These are phyloP conservation scores for Leccinum subtestaceum DNA, from an alignment of 768 basidiomycete genomes.

Conservation along the genomic window DNA sequence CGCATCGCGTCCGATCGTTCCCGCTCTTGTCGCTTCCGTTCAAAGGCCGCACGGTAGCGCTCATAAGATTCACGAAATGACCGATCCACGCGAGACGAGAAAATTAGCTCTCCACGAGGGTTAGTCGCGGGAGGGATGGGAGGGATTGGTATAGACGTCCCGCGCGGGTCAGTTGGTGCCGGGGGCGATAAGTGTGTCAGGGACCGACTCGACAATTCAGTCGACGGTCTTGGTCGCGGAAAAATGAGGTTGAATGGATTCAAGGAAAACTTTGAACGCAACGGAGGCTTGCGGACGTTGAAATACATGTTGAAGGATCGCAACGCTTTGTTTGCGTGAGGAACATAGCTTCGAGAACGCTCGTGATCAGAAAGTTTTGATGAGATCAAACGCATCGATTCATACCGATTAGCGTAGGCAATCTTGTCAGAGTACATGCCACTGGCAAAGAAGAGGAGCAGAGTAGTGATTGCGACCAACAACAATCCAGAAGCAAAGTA, in stretches of 20 bases:
- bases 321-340: constrained; percentile 89
- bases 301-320: constrained; percentile 96
- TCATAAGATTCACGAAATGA: constrained; percentile 90
- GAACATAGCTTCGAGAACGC: constrained; percentile 72
- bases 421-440: constrained; percentile 97
- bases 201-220: constrained; percentile 21
- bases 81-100: constrained; percentile 83
- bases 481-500: constrained; percentile 79
- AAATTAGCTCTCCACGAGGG: constrained; percentile 95
- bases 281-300: constrained; percentile 82
- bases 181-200: constrained; percentile 32
- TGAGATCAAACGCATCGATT: constrained; percentile 15
- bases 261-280: constrained; percentile 54
- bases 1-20: constrained; percentile 39
- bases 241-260: constrained; percentile 40
- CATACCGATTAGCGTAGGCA: constrained; percentile 91
- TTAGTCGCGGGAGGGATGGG: constrained; percentile 88
- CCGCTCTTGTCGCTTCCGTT: constrained; percentile 68
- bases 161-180: constrained; percentile 35
- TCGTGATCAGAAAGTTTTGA: constrained; percentile 15
- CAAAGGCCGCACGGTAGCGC: constrained; percentile 84
- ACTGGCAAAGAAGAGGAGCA: constrained; percentile 92
- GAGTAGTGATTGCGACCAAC: constrained; percentile 86
- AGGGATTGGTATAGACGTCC: constrained; percentile 44
- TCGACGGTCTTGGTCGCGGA: constrained; percentile 27